Percentiles rank a stretch among this genome's conserved stretches.
Evolutionary conservation across 1,284 basidiomycete genomes (phyloP).

Genomic region (Cystobasidium sp.): DNA sequence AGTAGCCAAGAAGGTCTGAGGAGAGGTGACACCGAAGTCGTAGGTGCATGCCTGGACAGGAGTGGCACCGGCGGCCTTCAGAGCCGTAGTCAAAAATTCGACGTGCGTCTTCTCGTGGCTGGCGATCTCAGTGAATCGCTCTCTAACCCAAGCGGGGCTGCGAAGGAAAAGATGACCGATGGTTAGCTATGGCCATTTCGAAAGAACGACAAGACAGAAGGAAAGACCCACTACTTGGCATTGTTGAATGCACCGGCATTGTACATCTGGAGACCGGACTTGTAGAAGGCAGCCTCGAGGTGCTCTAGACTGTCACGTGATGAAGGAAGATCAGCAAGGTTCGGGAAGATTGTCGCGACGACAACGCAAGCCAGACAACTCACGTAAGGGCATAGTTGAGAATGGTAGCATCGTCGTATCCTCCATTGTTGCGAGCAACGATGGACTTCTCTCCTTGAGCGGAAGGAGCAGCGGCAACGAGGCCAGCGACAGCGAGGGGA

Average conservation of each 20-base stretch:
- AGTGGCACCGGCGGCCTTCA: slow-evolving; percentile 60
- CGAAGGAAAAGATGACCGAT: slow-evolving; percentile 56
- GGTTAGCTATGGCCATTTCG: slow-evolving; percentile 15
- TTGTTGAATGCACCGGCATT: slow-evolving; percentile 61
- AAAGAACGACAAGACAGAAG: neutral
- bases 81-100: slow-evolving; percentile 60
- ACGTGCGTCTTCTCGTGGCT: slow-evolving; percentile 67
- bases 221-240: slow-evolving; percentile 59
- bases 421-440: slow-evolving; percentile 29
- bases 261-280: slow-evolving; percentile 60
- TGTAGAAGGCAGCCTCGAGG: slow-evolving; percentile 70
- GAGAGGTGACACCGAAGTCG: slow-evolving; percentile 64
- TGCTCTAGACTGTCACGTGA: slow-evolving; percentile 63
- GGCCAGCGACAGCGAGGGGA: slow-evolving; percentile 32
- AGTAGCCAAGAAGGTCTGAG: slow-evolving; percentile 63
- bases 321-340: slow-evolving; percentile 51
- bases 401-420: slow-evolving; percentile 39
- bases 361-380: neutral
- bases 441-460: slow-evolving; percentile 13
- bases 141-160: slow-evolving; percentile 61
- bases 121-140: slow-evolving; percentile 62
- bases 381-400: slow-evolving; percentile 33
- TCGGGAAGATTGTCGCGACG: neutral
- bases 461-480: slow-evolving; percentile 25
- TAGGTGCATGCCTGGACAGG: slow-evolving; percentile 67